Evolutionary conservation across 192 early-diverging fungal genomes (phyloP).

Genomic region (Linnemannia zychae): DNA sequence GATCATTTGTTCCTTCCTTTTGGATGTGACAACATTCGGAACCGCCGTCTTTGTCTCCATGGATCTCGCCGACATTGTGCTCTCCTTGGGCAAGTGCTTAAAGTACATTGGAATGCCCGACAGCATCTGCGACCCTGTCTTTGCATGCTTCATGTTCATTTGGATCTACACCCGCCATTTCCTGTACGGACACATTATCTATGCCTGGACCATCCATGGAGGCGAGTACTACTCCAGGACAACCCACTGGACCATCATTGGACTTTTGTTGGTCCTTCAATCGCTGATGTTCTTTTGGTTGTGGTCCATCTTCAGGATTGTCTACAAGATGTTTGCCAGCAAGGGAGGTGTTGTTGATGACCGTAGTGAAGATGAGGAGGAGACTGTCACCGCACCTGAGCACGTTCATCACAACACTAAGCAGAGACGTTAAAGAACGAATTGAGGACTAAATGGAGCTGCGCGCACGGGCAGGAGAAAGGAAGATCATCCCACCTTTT

Average conservation of each 20-base stretch:
- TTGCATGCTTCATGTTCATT: conserved; percentile 79
- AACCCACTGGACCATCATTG: conserved; percentile 65
- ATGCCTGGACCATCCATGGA: conserved; percentile 69
- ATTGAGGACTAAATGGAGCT: background rate
- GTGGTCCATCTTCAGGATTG: conserved; percentile 68
- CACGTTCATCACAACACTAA: conserved; percentile 26
- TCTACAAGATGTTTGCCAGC: conserved; percentile 57
- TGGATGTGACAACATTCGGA: conserved; percentile 82
- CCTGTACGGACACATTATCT: conserved; percentile 75
- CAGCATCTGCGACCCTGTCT: conserved; percentile 74
- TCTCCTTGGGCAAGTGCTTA: conserved; percentile 82
- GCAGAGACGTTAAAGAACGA: background rate
- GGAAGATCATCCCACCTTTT: background rate
- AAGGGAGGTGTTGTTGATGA: conserved; percentile 54
- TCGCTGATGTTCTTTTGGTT: conserved; percentile 85
- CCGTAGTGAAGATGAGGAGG: conserved; percentile 49
- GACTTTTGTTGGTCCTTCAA: conserved; percentile 73
- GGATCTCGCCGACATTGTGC: conserved; percentile 86
- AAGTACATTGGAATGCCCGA: conserved; percentile 77
- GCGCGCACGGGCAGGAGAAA: background rate
- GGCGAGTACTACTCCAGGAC: conserved; percentile 68
- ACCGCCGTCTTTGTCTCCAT: conserved; percentile 82
- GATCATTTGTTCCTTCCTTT: conserved; percentile 74
- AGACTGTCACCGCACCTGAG: conserved; percentile 7
- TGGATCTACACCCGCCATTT: conserved; percentile 85